These are phyloP conservation scores for Suillus fuscotomentosus DNA, from an alignment of 768 basidiomycete genomes.

Conservation along the genomic window DNA sequence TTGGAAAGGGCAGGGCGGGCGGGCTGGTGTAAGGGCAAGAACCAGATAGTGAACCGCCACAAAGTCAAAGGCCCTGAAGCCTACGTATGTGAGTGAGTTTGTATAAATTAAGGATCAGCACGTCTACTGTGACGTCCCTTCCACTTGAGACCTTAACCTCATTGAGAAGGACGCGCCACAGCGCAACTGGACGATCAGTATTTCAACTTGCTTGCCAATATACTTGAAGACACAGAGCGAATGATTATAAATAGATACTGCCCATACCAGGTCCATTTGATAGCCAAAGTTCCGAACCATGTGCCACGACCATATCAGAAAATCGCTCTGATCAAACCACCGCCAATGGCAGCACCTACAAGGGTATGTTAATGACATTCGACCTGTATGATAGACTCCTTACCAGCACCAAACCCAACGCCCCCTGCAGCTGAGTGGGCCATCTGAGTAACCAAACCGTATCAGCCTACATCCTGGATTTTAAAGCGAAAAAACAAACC, in stretches of 20 bases:
- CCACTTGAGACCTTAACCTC: conserved; percentile 38
- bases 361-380: background rate
- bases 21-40: conserved; percentile 68
- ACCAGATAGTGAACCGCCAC: conserved; percentile 70
- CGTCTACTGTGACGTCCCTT: conserved; percentile 29
- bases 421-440: conserved; percentile 66
- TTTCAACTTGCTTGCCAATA: background rate
- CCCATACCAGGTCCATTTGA: background rate
- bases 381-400: conserved; percentile 18
- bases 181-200: background rate
- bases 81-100: conserved; percentile 56
- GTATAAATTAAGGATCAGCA: conserved; percentile 29
- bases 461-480: conserved; percentile 9
- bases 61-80: conserved; percentile 74
- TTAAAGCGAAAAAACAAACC: conserved; percentile 29
- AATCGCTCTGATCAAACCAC: conserved; percentile 48
- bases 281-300: background rate
- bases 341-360: conserved; percentile 50
- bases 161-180: conserved; percentile 31
- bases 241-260: background rate
- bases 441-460: conserved; percentile 32
- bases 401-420: conserved; percentile 75
- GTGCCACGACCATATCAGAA: conserved; percentile 31
- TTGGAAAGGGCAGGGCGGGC: conserved; percentile 90
- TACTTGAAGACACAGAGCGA: background rate